phyloP scores from a whole-genome alignment of 1,139 yeast species.

The Pichia sp. region DNA sequence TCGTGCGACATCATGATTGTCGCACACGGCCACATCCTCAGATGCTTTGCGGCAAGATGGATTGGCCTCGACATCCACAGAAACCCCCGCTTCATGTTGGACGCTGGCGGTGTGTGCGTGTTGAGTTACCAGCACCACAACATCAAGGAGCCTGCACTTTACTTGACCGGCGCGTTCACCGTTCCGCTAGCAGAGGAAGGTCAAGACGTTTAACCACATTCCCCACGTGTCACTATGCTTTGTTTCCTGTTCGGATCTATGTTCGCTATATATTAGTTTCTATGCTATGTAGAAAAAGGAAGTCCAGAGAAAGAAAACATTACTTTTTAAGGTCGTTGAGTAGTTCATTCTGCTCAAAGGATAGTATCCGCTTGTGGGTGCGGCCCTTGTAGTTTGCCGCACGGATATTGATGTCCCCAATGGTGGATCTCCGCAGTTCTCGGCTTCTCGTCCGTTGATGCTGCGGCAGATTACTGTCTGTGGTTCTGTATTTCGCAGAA shows the following conservation, averaged over 20 bases:
- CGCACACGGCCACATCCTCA: slow-evolving; percentile 89
- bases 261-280: background rate
- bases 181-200: slow-evolving; percentile 57
- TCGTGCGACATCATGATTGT: slow-evolving; percentile 74
- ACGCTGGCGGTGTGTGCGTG: slow-evolving; percentile 95
- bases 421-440: slow-evolving; percentile 1
- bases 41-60: slow-evolving; percentile 91
- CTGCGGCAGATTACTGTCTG: background rate
- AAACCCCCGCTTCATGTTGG: slow-evolving; percentile 79
- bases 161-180: slow-evolving; percentile 72
- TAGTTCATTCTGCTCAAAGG: slow-evolving; percentile 48
- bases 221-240: background rate
- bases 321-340: slow-evolving; percentile 37
- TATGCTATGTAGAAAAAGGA: background rate
- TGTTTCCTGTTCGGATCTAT: background rate
- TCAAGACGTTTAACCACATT: slow-evolving; percentile 21
- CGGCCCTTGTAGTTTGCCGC: background rate
- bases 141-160: slow-evolving; percentile 80
- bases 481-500: slow-evolving; percentile 2
- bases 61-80: slow-evolving; percentile 50
- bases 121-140: slow-evolving; percentile 83
- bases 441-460: slow-evolving; percentile 1
- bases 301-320: background rate
- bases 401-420: background rate
- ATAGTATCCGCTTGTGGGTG: slow-evolving; percentile 35